Evolutionary conservation across 1,284 basidiomycete genomes (phyloP), one percentile per base, ranked within the genome.

Genomic region (Rhizoctonia solani): DNA sequence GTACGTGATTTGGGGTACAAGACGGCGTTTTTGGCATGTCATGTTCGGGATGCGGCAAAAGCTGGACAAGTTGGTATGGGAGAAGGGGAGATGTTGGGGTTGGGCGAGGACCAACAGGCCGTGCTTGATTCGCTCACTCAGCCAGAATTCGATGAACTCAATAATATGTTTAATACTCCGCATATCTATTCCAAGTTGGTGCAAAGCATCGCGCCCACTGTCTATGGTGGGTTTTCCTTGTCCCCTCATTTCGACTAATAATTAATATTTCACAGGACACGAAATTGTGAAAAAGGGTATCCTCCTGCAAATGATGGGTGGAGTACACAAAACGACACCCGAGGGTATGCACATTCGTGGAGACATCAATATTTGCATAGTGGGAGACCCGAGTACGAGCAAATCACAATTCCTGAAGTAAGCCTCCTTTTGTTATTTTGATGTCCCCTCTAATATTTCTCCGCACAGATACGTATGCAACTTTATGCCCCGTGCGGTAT

Each of bases 401-500:
- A 99, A 99, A 77, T 98, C 96, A 0, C 97, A 99, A 76, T 99
- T 99, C 81, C 82, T 99, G 70, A 99, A 99, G 92, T 96, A 74
- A 72, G 87, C 79, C 54, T n/a, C 49, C 41, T 47, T 29, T 25
- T 34, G 47, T 50, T 39, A 65, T 37, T 30, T 56, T 30, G 55
- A 56, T 23, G 30, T 52, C 8, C 63, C 11, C n/a, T n/a, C 27
- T 9, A 23, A 2, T 9, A 27, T 25, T 30, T 1, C 3, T 29
- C 21, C 11, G 6, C 13, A 3, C 69, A 96, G 94, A 79, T 98
- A 99, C 73, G 90, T 99, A 63, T 98, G 96, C 76, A 94, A 93
- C n/a, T 98, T 99, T 85, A 83, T 99, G 16, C 97, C 97, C 56
- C 93, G 97, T 34, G 93, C 96, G 1, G 95, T 99, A 9, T 99